Evolutionary conservation across 1,139 yeast genomes (phyloP), one percentile per base, ranked within the genome.

Genomic region (Saccharomyces hybrid): DNA sequence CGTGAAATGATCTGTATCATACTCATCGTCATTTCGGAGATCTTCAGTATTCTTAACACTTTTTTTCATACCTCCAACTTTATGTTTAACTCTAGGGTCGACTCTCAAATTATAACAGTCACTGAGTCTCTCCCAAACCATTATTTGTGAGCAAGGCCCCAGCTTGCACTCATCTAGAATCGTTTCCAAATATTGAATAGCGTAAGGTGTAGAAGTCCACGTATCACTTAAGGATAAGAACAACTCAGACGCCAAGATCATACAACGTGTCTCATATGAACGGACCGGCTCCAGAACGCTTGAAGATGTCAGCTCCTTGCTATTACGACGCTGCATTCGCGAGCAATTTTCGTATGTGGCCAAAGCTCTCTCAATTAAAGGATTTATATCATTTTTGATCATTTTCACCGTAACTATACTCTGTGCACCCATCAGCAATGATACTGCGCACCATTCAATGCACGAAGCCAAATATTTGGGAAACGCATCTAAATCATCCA

Each of bases 371-470:
- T 59, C 83, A 70, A 70, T 75, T 67, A 73, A 71, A 68, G 63
- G 86, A 71, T 81, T 84, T 26, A 82, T 78, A 42, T 82, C 82
- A 58, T 81, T 81, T 64, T 82, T 85, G 57, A 82, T 77, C 60
- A 82, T 78, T 57, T 80, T 82, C 6, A 83, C 74, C 9, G 85
- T 74, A 13, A 86, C 80, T 55, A 84, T 78, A 13, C 83, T 81
- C 62, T 79, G 83, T 0, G 89, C 87, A 1, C 83, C 82, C 72
- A 93, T 76, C 7, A 91, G 71, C 49, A 86, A 74, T 1, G 96
- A 84, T 1, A 85, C 77, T 0, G 90, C 86, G 60, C 89, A 84
- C 86, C 88, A 86, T 70, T 93, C 98, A 58, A 91, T 93, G 9
- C 88, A 78, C 0, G 95, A 84, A 0, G 97, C 96, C 54, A 87